phyloP scores from a whole-genome alignment of 2,329 filamentous ascomycete genomes.

The Dichotomopilus funicola region DNA sequence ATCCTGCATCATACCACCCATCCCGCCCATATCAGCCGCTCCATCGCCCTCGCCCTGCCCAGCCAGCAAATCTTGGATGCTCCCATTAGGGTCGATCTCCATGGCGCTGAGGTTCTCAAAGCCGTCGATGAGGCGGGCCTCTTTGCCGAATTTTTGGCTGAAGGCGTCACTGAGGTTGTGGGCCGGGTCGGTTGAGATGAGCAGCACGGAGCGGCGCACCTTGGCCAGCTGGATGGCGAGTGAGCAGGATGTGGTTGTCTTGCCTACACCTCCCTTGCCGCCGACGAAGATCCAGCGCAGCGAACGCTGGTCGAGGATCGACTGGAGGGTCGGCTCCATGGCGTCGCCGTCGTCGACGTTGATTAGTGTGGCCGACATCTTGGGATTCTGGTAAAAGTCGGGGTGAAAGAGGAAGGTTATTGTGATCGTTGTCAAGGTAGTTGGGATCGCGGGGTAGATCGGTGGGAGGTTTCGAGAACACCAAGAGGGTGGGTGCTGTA shows the following conservation, averaged over 20 bases:
- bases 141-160: conserved; percentile 98
- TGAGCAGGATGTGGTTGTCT: conserved; percentile 98
- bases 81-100: conserved; percentile 98
- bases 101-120: conserved; percentile 94
- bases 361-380: conserved; percentile 39
- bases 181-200: conserved; percentile 96
- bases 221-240: conserved; percentile 95
- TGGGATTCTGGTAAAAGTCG: not conserved
- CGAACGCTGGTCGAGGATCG: conserved; percentile 88
- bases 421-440: not conserved
- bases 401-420: not conserved
- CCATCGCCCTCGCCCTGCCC: conserved; percentile 62
- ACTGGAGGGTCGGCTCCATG: conserved; percentile 88
- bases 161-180: conserved; percentile 98
- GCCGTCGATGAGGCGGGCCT: conserved; percentile 84
- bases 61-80: conserved; percentile 88
- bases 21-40: conserved; percentile 52
- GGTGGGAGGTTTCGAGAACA: too few species aligned
- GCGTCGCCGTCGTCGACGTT: conserved; percentile 53
- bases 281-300: conserved; percentile 99
- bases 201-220: conserved; percentile 87
- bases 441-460: not conserved
- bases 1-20: conserved; percentile 98
- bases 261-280: conserved; percentile 96
- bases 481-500: too few species aligned